Base-by-base conservation (phyloP, 1,139 yeast species). In the Spathaspora jeffriesii region DNA sequence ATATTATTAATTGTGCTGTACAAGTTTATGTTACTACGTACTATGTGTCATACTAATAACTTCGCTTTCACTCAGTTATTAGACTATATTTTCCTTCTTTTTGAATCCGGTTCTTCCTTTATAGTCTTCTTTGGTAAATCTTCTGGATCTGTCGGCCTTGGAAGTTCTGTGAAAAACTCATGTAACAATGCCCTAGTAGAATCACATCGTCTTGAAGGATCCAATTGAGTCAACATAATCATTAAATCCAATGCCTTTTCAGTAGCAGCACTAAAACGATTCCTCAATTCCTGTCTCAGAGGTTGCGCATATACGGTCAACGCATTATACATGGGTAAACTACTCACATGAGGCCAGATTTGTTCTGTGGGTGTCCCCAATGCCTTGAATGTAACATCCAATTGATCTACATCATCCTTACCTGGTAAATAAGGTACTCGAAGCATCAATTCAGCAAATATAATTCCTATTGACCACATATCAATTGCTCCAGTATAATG, bases 401-500 rank as follows among this genome's bases (percentile, higher is more conserved):
- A 70, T 63, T 93, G 99, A 59, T 92, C 96, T 1, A 83, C 68
- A 64, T 93, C 99, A 55, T 89, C 93, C 54, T 81, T 82, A 1
- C 98, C 99, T 0, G 99, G 96, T 43, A 95, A 70, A 62, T 93
- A 93, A 1, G 99, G 99, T 2, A 90, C 89, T 60, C 99, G 76
- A 55, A 93, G 73, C 97, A 93, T 91, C 56, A 93, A 71, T 60
- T 93, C 99, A 0, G 98, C 98, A 71, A 91, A 92, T n/a, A 93
- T 92, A 5, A 89, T 82, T 1, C 99, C 99, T 17, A 91, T 84
- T 0, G 97, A 88, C 99, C 99, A 93, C 2, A 90, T 74, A 65
- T 93, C 99, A 2, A 93, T 81, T 0, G 96, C 96, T 2, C 81
- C 84, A 0, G 96, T 88, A 60, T 93, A 93, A 62, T 90, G 96